Percentiles rank a stretch among this genome's conserved stretches.
Conservation (phyloP, 768 basidiomycete genomes). For the Dendrothele bispora region DNA sequence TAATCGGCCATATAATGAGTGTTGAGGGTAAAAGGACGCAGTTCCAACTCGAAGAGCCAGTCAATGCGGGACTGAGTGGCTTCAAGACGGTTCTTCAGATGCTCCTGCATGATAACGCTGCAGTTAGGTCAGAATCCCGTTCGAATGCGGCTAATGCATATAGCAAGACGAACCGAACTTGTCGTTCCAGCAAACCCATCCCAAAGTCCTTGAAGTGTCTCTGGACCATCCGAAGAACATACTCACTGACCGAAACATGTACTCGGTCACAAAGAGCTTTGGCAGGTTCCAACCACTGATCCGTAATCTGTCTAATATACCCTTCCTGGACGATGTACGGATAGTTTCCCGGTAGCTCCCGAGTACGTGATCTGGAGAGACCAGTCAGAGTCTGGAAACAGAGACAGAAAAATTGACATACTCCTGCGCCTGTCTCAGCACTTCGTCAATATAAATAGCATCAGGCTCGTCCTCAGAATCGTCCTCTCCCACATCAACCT, state of each 20-base stretch:
- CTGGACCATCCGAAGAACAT: slow-evolving; percentile 43
- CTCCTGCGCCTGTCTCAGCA: slow-evolving; percentile 45
- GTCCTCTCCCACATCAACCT: neutral
- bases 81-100: slow-evolving; percentile 34
- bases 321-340: slow-evolving; percentile 59
- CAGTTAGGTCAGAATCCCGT: slow-evolving; percentile 15
- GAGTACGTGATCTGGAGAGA: slow-evolving; percentile 56
- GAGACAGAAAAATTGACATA: slow-evolving; percentile 25
- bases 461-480: neutral
- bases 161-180: too few species aligned
- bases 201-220: slow-evolving; percentile 53
- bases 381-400: neutral
- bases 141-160: slow-evolving; percentile 21
- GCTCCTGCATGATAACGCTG: slow-evolving; percentile 52
- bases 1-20: slow-evolving; percentile 50
- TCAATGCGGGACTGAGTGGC: slow-evolving; percentile 2
- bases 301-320: slow-evolving; percentile 46
- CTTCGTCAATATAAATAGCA: slow-evolving; percentile 52
- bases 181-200: slow-evolving; percentile 51
- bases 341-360: slow-evolving; percentile 68
- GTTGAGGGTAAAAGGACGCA: slow-evolving; percentile 51
- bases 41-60: slow-evolving; percentile 52
- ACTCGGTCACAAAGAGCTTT: slow-evolving; percentile 42
- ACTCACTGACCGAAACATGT: slow-evolving; percentile 32
- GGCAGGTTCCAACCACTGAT: slow-evolving; percentile 51